These are phyloP conservation scores for Hanseniaspora uvarum DNA, from an alignment of 1,139 yeast genomes.

Conservation along the genomic window DNA sequence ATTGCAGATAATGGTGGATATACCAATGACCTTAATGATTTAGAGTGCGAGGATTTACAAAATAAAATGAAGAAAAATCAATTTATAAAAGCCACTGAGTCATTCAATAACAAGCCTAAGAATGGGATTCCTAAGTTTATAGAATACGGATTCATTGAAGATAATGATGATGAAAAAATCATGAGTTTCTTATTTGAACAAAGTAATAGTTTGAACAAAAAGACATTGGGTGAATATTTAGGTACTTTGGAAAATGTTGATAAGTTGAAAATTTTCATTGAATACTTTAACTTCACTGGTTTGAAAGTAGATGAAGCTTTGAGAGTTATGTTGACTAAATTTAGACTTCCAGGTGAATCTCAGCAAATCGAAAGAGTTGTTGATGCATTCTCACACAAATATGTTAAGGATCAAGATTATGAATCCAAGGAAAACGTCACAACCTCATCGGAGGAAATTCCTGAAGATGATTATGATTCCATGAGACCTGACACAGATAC, in stretches of 20 bases:
- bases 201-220: conserved; percentile 75
- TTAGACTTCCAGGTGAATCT: conserved; percentile 93
- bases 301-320: conserved; percentile 88
- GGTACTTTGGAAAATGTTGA: conserved; percentile 63
- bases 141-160: conserved; percentile 54
- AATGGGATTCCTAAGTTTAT: conserved; percentile 57
- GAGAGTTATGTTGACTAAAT: conserved; percentile 66
- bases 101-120: conserved; percentile 68
- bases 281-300: conserved; percentile 61
- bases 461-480: conserved; percentile 36
- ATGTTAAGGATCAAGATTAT: conserved; percentile 49
- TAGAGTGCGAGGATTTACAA: conserved; percentile 23
- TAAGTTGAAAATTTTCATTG: conserved; percentile 55
- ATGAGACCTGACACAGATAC: conserved; percentile 65
- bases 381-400: conserved; percentile 74
- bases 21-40: conserved; percentile 18
- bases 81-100: conserved; percentile 62
- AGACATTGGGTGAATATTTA: conserved; percentile 72
- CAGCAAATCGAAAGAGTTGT: conserved; percentile 90
- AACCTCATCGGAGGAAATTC: conserved; percentile 21
- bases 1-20: conserved; percentile 33
- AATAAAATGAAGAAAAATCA: conserved; percentile 55
- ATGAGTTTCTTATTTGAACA: conserved; percentile 70
- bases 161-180: conserved; percentile 48
- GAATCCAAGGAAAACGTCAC: conserved; percentile 27